Evolutionary conservation across 2,329 filamentous ascomycete genomes (phyloP), one percentile per base, ranked within the genome.

Genomic region (Coniella vitis): DNA sequence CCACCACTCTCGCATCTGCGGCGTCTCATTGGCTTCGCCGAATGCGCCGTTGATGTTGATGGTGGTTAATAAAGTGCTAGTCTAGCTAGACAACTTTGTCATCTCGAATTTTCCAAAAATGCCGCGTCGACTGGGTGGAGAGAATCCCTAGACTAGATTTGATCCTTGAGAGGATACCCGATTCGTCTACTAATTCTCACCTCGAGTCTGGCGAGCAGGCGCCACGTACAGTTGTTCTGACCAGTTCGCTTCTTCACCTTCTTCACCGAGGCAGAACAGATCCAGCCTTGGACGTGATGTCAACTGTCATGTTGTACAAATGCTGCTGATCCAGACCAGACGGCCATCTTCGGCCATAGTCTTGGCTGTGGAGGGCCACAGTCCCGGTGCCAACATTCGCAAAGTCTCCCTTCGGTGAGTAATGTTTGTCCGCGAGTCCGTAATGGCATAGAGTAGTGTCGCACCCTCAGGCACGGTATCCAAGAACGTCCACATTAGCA

Each of bases 291-390:
- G 65, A 64, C 12, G 70, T 52, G n/a, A 78, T 59, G 5, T 67
- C 65, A 39, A 82, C 63, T 3, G 69, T 76, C 14, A 80, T 61
- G 51, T 76, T 70, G 57, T 84, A 84, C 2, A 84, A 65, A 13
- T 66, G 74, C 58, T 84, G 80, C 4, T 67, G 50, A 1, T 80
- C 80, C 53, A 83, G 65, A 0, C 75, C 75, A 7, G 58, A 66
- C 0, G 80, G 79, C 79, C 79, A 83, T 80, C 80, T 83, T 4
- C 82, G 64, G 8, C 77, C 71, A 4, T 77, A 75, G 0, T 61
- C 56, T 5, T 68, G 57, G 1, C 61, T 61, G 10, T 69, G 63
- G 3, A 83, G 60, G 1, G 64, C 61, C 0, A 68, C 67, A 21
- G 60, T 66, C 2, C 78, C 78, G 1, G 71, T 76, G 46, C 82